These are phyloP conservation scores for Suillus decipiens DNA, from an alignment of 768 basidiomycete species.

Conservation along the genomic window DNA sequence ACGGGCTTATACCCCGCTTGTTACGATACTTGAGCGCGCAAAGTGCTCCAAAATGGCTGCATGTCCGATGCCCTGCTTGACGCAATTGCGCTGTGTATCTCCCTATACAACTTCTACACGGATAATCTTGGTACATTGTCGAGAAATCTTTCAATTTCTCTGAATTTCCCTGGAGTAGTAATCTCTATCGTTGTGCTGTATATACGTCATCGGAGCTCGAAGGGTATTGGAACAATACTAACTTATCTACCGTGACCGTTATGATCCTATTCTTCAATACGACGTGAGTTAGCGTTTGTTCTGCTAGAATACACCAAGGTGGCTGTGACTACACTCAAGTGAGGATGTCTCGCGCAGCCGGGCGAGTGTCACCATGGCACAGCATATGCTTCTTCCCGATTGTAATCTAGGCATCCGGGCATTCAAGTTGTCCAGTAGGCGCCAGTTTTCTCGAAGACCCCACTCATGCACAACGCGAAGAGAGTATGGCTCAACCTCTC, in stretches of 20 bases:
- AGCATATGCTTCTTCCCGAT: too few species aligned
- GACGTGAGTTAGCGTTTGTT: background rate
- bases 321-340: background rate
- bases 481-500: conserved; percentile 19
- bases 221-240: background rate
- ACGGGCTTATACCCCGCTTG: too few species aligned
- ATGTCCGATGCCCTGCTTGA: too few species aligned
- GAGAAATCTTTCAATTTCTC: too few species aligned
- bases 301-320: background rate
- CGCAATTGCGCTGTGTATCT: too few species aligned
- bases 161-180: too few species aligned
- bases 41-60: too few species aligned
- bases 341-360: background rate
- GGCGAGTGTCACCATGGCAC: background rate
- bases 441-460: background rate
- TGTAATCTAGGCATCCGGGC: too few species aligned
- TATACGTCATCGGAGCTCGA: background rate
- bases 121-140: too few species aligned
- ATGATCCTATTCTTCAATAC: background rate
- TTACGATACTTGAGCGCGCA: too few species aligned
- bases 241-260: background rate
- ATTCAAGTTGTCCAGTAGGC: background rate
- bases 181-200: background rate
- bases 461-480: background rate
- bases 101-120: too few species aligned